Evolutionary conservation across 1,284 basidiomycete genomes (phyloP), one percentile per base, ranked within the genome.

Genomic region (Ganoderma multipileum): DNA sequence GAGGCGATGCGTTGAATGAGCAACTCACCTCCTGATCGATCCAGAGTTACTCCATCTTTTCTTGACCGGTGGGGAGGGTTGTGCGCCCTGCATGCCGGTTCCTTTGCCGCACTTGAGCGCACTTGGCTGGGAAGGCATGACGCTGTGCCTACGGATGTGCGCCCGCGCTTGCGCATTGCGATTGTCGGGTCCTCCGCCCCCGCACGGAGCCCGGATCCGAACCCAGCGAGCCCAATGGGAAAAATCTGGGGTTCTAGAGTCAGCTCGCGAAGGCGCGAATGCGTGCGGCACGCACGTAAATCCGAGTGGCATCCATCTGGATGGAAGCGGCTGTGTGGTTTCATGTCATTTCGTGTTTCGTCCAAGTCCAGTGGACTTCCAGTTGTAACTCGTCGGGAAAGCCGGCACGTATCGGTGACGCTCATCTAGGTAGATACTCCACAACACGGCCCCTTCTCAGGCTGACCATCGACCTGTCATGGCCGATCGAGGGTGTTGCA

Each of bases 251-350:
- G 66, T 70, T 59, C 57, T 39, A 28, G 41, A 52, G 20, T 57
- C 20, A 33, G 58, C 47, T 66, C 58, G 68, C 54, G 59, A 71
- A 33, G 64, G 14, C 20, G 66, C 7, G 1, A 59, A 61, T 30
- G 65, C 65, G 41, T 61, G 66, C 16, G 30, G 30, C 28, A 52
- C 44, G 63, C 69, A 70, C 71, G 65, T 67, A 67, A 70, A 67
- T 55, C 52, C 52, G 28, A 28, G 9, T 20, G 18, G 28, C 50
- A 61, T 36, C 11, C 16, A n/a, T 33, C 3, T 42, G 20, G 23
- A 42, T 38, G 55, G 20, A 26, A 12, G 57, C 23, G 36, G 20
- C 30, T 55, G 23, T 20, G 52, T 30, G 52, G 14, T 30, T 33
- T 33, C 52, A 33, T 16, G 52, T 12, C 14, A n/a, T 8, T 61